Conservation (phyloP, 164 flowering plant genomes). For the Macadamia tetraphylla region DNA sequence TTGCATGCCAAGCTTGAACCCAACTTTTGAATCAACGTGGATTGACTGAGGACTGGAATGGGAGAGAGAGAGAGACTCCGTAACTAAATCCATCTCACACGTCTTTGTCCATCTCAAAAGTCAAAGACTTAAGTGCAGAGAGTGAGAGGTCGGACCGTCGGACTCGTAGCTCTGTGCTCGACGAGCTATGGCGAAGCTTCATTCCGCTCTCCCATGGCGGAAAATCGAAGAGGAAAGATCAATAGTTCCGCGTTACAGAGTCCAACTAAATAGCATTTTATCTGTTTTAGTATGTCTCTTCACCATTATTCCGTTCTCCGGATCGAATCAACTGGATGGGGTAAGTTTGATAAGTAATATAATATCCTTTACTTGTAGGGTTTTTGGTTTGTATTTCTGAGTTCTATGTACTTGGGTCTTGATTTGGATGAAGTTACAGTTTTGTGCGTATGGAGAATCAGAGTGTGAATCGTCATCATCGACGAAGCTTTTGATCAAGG, state of each 20-base stretch:
- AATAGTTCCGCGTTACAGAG: not conserved
- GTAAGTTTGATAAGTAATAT: slow-evolving; percentile 2
- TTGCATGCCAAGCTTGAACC: too few relatives aligned
- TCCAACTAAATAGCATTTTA: not conserved
- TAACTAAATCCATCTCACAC: too few relatives aligned
- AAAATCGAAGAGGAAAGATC: not conserved
- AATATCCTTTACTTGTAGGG: not conserved
- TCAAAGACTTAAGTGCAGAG: too few relatives aligned
- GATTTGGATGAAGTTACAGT: slow-evolving; percentile 26
- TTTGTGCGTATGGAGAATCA: slow-evolving; percentile 45
- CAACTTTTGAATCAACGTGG: too few relatives aligned
- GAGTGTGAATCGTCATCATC: slow-evolving; percentile 42
- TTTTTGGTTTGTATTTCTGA: not conserved
- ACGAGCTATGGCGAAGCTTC: slow-evolving; percentile 4
- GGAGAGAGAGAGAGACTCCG: too few relatives aligned
- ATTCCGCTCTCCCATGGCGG: slow-evolving; percentile 1
- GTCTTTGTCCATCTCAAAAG: too few relatives aligned
- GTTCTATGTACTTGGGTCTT: not conserved
- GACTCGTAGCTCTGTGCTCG: too few relatives aligned
- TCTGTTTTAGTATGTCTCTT: slow-evolving; percentile 11
- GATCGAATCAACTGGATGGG: slow-evolving; percentile 16
- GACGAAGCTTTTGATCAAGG: slow-evolving; percentile 75
- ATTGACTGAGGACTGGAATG: too few relatives aligned
- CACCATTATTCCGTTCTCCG: not conserved
- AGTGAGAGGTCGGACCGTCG: too few relatives aligned